Evolutionary conservation across 345 rosid genomes (phyloP).

Genomic region (Murraya koenigii): DNA sequence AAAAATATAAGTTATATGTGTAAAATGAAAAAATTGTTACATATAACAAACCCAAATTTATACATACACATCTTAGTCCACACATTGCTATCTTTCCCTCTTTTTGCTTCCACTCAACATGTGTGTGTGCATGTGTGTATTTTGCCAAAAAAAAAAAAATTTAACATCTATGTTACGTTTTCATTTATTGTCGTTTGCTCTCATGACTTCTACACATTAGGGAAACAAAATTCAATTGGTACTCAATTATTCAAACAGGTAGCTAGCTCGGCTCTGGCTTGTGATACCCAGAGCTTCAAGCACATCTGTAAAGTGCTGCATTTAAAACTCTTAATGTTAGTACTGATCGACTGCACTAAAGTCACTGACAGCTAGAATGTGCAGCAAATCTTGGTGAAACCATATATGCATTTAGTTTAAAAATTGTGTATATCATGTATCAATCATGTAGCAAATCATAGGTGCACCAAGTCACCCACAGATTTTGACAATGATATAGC

Average conservation of each 20-base stretch:
- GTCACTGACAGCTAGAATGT: conserved; percentile 7
- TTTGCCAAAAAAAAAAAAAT: not conserved
- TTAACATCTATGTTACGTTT: not conserved
- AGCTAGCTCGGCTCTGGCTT: not conserved
- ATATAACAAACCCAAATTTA: not conserved
- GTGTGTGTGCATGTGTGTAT: no score
- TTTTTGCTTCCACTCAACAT: not conserved
- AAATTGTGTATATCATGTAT: not conserved
- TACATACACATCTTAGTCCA: not conserved
- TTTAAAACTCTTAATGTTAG: not conserved
- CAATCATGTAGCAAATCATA: not conserved
- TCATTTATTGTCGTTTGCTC: not conserved
- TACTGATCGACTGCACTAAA: not conserved
- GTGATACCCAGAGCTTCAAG: not conserved
- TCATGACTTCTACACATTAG: no score
- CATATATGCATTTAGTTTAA: conserved; percentile 10
- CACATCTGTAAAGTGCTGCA: not conserved
- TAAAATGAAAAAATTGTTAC: no score
- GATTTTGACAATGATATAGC: not conserved
- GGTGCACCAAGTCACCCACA: not conserved
- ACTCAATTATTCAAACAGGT: not conserved
- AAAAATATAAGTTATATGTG: no score
- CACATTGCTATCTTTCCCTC: not conserved
- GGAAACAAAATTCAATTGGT: not conserved
- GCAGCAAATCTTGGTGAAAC: conserved; percentile 15